Conservation (phyloP, 306 rosid genomes). For the Vigna mungo region DNA sequence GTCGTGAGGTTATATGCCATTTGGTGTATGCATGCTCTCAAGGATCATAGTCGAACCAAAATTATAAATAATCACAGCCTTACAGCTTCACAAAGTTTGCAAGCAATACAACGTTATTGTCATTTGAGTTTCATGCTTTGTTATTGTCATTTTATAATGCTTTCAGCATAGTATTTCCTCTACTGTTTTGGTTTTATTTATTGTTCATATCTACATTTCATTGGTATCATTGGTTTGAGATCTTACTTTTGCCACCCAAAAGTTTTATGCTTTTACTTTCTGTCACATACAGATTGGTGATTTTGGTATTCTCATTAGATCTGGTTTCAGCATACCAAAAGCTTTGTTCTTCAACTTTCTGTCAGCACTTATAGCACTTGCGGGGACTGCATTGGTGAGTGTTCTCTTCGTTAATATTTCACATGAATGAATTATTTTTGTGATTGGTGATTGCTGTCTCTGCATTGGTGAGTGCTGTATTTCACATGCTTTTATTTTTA, state of each 20-base stretch:
- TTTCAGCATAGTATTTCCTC: no score
- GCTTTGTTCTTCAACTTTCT: slow-evolving; percentile 94
- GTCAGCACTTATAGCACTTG: slow-evolving; percentile 95
- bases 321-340: slow-evolving; percentile 86
- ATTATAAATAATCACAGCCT: slow-evolving; percentile 50
- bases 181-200: no score
- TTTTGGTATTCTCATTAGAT: slow-evolving; percentile 90
- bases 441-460: no score
- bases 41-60: slow-evolving; percentile 19
- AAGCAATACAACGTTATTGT: slow-evolving; percentile 99
- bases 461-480: no score
- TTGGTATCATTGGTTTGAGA: no score
- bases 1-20: slow-evolving; percentile 7
- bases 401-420: no score
- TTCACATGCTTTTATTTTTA: no score
- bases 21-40: slow-evolving; percentile 27
- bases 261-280: slow-evolving; percentile 40
- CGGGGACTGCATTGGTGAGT: no score
- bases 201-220: no score
- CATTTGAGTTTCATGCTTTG: no score
- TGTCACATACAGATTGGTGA: slow-evolving; percentile 78
- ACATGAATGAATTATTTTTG: no score
- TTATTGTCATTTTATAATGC: no score
- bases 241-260: neutral
- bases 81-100: slow-evolving; percentile 99